Evolutionary conservation across 73 alveolate species (phyloP), one percentile per base, ranked within the genome.

Genomic region (Paramecium bursaria): DNA sequence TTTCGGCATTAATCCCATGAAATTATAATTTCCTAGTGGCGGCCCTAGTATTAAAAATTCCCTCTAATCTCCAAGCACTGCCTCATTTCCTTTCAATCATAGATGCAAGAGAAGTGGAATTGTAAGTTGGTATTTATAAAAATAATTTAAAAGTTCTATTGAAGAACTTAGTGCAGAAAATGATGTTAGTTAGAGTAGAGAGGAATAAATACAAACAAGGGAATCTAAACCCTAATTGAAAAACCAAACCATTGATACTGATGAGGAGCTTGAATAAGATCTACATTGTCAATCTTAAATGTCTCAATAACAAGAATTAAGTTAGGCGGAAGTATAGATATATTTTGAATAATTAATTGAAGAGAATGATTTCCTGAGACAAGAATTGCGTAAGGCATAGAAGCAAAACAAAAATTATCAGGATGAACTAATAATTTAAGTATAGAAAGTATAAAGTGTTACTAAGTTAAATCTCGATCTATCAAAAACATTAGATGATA

Each of bases 111-210:
- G 19, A 57, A 26, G 17, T 57, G 23, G 31, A 29, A 57, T 26
- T 6, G 76, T 57, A 23, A 9, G 21, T 23, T 6, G 2, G 14
- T 7, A 15, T 25, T 54, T 26, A 25, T 21, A 21, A 23, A 22
- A 39, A 7, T 39, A 7, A 3, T 23, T 35, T 11, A 10, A 10
- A 4, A 54, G 75, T 11, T 54, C 75, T 2, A 54, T 54, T 7
- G 75, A 54, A 54, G 75, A 54, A 54, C 17, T 23, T 6, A 54
- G 75, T 25, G 75, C 50, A 7, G 75, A 54, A 17, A 23, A 54
- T 54, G 76, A 57, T n/a, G n/a, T n/a, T n/a, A n/a, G n/a, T 26
- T 44, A 25, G 7, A 57, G 51, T 57, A 27, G 39, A 51, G 74
- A 11, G 11, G 44, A 51, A 44, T 25, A 3, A 51, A 51, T 7